phyloP scores from a whole-genome alignment of 2,329 filamentous ascomycete genomes.

The Penicillium sclerotigenum region DNA sequence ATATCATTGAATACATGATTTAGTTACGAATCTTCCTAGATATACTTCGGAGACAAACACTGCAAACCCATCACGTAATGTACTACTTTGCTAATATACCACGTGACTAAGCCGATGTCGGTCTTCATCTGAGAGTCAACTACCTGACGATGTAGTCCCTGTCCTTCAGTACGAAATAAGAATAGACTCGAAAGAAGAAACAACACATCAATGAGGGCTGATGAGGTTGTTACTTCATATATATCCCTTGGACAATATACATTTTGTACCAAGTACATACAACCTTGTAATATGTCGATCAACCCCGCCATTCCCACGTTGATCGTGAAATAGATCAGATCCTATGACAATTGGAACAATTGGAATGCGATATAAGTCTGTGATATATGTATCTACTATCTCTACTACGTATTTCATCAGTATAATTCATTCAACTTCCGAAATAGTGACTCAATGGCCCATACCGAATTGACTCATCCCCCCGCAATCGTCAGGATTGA shows the following conservation, averaged over 20 bases:
- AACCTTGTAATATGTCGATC: background rate
- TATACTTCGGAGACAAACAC: background rate
- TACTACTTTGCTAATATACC: background rate
- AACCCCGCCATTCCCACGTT: background rate
- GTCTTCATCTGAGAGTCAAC: too few species aligned
- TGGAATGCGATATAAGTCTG: background rate
- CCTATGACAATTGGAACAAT: background rate
- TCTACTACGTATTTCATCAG: background rate
- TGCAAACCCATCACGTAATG: background rate
- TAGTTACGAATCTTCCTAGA: too few species aligned
- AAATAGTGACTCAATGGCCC: background rate
- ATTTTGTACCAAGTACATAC: background rate
- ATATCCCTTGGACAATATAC: background rate
- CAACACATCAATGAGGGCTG: too few species aligned
- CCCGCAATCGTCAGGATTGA: slow-evolving; percentile 16
- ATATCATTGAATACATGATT: too few species aligned
- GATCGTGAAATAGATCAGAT: background rate
- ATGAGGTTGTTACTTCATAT: background rate
- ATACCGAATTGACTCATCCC: slow-evolving; percentile 15
- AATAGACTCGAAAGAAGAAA: too few species aligned
- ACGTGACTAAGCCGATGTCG: background rate
- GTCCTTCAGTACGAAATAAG: background rate
- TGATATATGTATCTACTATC: background rate
- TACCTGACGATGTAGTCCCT: too few species aligned
- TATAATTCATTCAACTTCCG: background rate